Evolutionary conservation across 352 stramenopile species (phyloP), one percentile per base, ranked within the genome.

Genomic region (Pythium sp.): DNA sequence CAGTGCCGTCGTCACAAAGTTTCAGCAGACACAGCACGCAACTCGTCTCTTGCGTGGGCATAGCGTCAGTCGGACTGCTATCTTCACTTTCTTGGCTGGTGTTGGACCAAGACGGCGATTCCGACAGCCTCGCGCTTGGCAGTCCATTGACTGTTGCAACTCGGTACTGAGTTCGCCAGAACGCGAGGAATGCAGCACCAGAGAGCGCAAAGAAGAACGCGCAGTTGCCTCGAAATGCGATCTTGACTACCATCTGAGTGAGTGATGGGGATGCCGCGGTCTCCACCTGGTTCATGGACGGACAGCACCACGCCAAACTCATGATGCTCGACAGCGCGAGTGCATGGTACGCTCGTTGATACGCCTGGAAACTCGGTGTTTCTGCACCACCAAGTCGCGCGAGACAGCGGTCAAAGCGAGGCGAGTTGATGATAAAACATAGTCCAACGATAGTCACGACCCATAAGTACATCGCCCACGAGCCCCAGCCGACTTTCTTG

Each of bases 341-440:
- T 11, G 68, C 63, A 49, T 87, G 70, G 59, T 86, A 81, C 15
- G 85, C 64, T 15, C 80, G 76, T 36, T 86, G 70, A 41, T 84
- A 87, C 2, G 75, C 73, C 38, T 73, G 51, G 49, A 82, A 84
- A 26, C 56, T 73, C 9, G 64, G 63, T 1, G 73, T 75, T 3
- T 70, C 55, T 28, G 80, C 72, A 15, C 73, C 67, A 11, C 72
- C 75, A n/a, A 89, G 72, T 1, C 59, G 72, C 28, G 72, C 62
- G 9, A 89, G 64, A 22, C 69, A 73, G 12, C 62, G 54, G 24
- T 79, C 72, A 43, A 89, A 77, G 7, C 79, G 76, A 26, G 69
- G 62, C 26, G 78, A 80, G 67, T 85, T 80, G 65, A 71, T 70
- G 5, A 89, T 65, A 51, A 83, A 83, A 62, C 80, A 84, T 0